phyloP scores from a whole-genome alignment of 345 rosid genomes.

The Corymbia maculata region DNA sequence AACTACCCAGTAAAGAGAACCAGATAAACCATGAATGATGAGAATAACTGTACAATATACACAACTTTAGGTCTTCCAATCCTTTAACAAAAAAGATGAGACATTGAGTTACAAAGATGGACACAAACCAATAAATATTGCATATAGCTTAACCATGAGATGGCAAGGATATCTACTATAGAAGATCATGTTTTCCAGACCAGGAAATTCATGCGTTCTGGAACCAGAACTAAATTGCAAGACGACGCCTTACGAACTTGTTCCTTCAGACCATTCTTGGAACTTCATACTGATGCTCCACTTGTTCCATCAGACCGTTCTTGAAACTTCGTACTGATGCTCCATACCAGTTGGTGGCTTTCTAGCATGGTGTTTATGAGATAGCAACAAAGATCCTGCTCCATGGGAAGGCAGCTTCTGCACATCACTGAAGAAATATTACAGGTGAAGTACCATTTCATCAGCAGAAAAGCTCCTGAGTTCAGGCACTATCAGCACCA shows the following conservation, averaged over 20 bases:
- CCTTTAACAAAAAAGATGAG: not conserved
- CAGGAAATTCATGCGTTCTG: not conserved
- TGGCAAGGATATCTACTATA: not conserved
- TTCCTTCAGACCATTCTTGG: not conserved
- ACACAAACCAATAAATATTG: not conserved
- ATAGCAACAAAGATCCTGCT: not conserved
- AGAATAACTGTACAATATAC: not conserved
- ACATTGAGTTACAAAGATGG: not conserved
- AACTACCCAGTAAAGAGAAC: not conserved
- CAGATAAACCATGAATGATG: not conserved
- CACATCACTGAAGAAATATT: slow-evolving; percentile 6
- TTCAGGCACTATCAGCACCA: slow-evolving; percentile 11
- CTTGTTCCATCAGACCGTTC: not conserved
- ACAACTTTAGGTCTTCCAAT: not conserved
- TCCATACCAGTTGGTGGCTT: not conserved
- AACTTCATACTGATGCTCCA: not conserved
- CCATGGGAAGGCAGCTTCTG: not conserved
- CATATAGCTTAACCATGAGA: not conserved
- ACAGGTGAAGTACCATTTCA: not conserved
- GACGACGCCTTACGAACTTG: not conserved
- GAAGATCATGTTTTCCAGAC: not conserved
- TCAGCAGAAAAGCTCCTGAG: not conserved
- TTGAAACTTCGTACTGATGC: not conserved
- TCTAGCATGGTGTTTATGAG: not conserved
- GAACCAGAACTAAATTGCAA: not conserved